These are phyloP conservation scores for Trypanosoma lewisi DNA, from an alignment of 208 protist genomes.

Conservation along the genomic window DNA sequence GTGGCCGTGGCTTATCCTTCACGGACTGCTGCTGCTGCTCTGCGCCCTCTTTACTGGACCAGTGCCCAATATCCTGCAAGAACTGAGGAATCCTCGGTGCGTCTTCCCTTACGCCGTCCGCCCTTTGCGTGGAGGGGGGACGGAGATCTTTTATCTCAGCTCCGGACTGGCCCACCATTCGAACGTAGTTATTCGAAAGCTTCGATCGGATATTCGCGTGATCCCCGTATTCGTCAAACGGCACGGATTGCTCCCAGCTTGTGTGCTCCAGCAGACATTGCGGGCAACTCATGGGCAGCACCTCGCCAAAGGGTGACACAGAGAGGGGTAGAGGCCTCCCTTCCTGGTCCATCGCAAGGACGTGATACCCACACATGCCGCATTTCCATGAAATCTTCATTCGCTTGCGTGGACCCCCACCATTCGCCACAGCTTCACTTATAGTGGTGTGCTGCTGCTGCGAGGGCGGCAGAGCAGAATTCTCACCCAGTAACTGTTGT, in stretches of 20 bases:
- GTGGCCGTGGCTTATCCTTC: background rate
- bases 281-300: constrained; percentile 74
- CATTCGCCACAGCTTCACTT: background rate
- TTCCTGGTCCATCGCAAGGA: constrained; percentile 80
- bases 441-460: background rate
- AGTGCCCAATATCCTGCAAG: constrained; percentile 26
- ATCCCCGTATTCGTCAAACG: constrained; percentile 72
- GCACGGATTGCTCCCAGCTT: constrained; percentile 55
- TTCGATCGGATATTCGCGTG: constrained; percentile 74
- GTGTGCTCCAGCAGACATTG: constrained; percentile 74
- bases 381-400: constrained; percentile 74
- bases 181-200: constrained; percentile 72
- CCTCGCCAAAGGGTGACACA: constrained; percentile 59
- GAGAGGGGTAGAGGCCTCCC: constrained; percentile 65
- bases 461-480: background rate
- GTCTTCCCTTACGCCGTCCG: background rate
- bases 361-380: constrained; percentile 75
- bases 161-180: background rate
- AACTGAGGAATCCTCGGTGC: constrained; percentile 4
- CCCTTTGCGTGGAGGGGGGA: background rate
- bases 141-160: background rate
- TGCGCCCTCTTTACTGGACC: constrained; percentile 17
- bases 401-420: background rate
- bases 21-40: background rate
- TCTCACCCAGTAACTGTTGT: background rate